Percentiles rank a stretch among this genome's conserved stretches.
phyloP scores from a whole-genome alignment of 1,284 basidiomycete species.

The Albatrellus sp. region DNA sequence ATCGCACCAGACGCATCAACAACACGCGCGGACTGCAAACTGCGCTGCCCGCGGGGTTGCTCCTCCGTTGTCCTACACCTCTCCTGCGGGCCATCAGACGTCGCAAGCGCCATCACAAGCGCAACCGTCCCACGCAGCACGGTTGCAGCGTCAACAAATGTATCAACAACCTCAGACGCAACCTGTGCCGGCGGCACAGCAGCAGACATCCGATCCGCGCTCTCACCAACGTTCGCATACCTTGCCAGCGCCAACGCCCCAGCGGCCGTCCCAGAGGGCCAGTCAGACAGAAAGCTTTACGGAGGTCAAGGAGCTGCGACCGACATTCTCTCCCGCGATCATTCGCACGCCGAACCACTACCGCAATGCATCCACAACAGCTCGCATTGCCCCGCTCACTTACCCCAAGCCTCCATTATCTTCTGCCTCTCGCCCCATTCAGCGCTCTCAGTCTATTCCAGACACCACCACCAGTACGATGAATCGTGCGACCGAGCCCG shows the following conservation, averaged over 20 bases:
- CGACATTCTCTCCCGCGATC: conserved; percentile 54
- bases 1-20: background rate
- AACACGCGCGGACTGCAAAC: background rate
- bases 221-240: conserved; percentile 4
- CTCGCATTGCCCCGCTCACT: background rate
- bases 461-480: background rate
- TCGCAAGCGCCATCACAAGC: background rate
- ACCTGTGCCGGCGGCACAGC: too few species aligned
- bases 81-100: too few species aligned
- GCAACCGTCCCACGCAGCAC: background rate
- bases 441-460: conserved; percentile 10
- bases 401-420: background rate
- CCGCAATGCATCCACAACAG: conserved; percentile 11
- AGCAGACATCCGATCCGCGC: background rate
- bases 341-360: conserved; percentile 55
- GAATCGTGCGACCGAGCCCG: background rate
- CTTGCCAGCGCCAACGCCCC: conserved; percentile 11
- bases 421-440: conserved; percentile 2
- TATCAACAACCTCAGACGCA: conserved; percentile 4
- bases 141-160: background rate
- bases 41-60: background rate
- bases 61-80: too few species aligned
- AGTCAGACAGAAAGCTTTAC: conserved; percentile 28
- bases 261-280: conserved; percentile 10
- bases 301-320: conserved; percentile 34